phyloP scores from a whole-genome alignment of 2,329 filamentous ascomycete species.

The Bertia moriformis region DNA sequence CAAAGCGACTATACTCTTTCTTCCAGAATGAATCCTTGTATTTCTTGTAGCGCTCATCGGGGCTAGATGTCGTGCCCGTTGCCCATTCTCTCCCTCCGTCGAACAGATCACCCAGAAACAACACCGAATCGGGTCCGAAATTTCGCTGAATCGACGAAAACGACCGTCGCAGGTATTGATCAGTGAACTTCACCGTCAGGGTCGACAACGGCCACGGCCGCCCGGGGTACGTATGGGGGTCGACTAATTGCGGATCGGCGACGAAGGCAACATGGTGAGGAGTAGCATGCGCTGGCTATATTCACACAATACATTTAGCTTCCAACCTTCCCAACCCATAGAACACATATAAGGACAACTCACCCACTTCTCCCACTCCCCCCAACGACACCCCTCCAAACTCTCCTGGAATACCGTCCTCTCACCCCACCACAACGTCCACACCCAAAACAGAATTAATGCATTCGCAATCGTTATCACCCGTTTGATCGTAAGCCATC shows the following conservation, averaged over 20 bases:
- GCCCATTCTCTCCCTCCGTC: conserved; percentile 57
- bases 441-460: conserved; percentile 37
- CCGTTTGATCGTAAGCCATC: neutral
- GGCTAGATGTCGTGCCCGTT: conserved; percentile 19
- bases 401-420: conserved; percentile 34
- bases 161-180: conserved; percentile 45
- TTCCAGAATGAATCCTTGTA: conserved; percentile 49
- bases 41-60: conserved; percentile 8
- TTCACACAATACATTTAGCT: conserved; percentile 1
- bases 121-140: conserved; percentile 42
- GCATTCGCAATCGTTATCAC: conserved; percentile 11
- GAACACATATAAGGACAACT: conserved; percentile 1
- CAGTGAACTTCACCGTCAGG: conserved; percentile 49
- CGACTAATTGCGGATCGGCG: conserved; percentile 60
- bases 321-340: neutral
- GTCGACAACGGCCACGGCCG: conserved; percentile 57
- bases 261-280: conserved; percentile 42
- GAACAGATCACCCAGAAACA: conserved; percentile 55
- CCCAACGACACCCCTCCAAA: conserved; percentile 40
- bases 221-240: conserved; percentile 61
- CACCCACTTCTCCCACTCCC: conserved; percentile 52
- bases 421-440: conserved; percentile 46
- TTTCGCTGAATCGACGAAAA: conserved; percentile 39
- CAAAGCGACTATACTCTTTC: conserved; percentile 46
- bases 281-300: conserved; percentile 25